Evolutionary conservation across 1,139 yeast genomes (phyloP).

Genomic region (Nakaseomyces sp.): DNA sequence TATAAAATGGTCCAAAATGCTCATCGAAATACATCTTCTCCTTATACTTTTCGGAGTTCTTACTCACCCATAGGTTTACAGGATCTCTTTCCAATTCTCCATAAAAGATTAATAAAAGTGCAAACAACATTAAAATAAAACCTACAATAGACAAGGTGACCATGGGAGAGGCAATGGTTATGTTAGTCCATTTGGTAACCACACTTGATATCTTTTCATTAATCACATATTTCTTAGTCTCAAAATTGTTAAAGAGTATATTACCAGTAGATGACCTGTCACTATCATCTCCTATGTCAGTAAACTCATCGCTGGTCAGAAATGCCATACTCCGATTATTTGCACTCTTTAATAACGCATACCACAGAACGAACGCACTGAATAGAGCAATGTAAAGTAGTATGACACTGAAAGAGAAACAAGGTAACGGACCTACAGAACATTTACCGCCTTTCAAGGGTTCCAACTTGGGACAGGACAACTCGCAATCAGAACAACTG

Average conservation of each 20-base stretch:
- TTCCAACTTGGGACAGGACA: conserved; percentile 64
- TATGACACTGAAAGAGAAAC: conserved; percentile 59
- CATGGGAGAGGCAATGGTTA: conserved; percentile 52
- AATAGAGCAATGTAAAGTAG: conserved; percentile 42
- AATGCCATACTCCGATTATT: conserved; percentile 14
- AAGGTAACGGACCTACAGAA: conserved; percentile 55
- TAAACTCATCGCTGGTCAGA: conserved; percentile 8
- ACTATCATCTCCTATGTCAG: conserved; percentile 23
- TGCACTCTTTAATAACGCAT: conserved; percentile 26
- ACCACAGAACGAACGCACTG: conserved; percentile 35
- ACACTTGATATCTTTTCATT: conserved; percentile 15
- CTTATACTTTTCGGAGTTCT: conserved; percentile 59
- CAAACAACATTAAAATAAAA: conserved; percentile 37
- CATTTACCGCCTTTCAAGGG: conserved; percentile 39
- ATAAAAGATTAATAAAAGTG: conserved; percentile 46
- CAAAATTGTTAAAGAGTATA: conserved; percentile 12
- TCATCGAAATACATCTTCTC: conserved; percentile 66
- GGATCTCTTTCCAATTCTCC: conserved; percentile 69
- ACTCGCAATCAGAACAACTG: conserved; percentile 85
- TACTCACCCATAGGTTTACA: conserved; percentile 80
- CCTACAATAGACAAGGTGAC: conserved; percentile 35
- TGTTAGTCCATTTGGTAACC: conserved; percentile 43
- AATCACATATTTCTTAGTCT: conserved; percentile 12
- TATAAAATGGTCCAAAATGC: conserved; percentile 84
- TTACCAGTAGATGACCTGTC: conserved; percentile 7